Percentiles rank a stretch among this genome's conserved stretches.
Evolutionary conservation across 176 grass and related monocot genomes (phyloP).

Genomic region (Ampelocalamus luodianensis): DNA sequence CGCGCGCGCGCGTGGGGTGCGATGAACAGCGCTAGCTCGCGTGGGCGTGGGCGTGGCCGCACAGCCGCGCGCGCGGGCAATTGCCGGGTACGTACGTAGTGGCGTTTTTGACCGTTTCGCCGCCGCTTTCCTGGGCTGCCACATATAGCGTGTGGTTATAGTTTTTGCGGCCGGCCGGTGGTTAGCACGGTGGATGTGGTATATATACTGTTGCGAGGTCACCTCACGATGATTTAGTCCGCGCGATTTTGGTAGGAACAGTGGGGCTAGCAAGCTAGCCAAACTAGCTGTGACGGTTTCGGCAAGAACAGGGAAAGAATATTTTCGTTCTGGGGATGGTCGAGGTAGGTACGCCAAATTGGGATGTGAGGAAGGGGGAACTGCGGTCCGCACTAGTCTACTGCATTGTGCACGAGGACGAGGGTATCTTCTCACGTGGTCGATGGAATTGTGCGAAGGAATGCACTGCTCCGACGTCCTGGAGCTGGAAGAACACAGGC

Average conservation of each 20-base stretch:
- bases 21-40: not conserved
- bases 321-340: not conserved
- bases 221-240: not conserved
- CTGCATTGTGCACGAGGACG: not conserved
- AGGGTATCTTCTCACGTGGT: not conserved
- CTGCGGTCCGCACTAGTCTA: not conserved
- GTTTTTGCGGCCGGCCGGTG: not conserved
- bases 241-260: not conserved
- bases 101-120: too few species aligned
- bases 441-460: too few species aligned
- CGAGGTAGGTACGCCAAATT: not conserved
- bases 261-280: not conserved
- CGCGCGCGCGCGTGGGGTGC: not conserved
- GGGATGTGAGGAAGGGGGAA: not conserved
- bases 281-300: not conserved
- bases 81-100: not conserved
- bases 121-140: not conserved
- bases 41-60: not conserved
- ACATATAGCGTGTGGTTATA: not conserved
- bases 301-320: not conserved
- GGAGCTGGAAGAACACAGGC: not conserved
- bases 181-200: not conserved
- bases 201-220: not conserved
- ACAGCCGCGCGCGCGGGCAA: not conserved
- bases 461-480: constrained; percentile 9